Evolutionary conservation across 2,329 filamentous ascomycete genomes (phyloP), one percentile per base, ranked within the genome.

Genomic region (Furcasterigmium sp.): DNA sequence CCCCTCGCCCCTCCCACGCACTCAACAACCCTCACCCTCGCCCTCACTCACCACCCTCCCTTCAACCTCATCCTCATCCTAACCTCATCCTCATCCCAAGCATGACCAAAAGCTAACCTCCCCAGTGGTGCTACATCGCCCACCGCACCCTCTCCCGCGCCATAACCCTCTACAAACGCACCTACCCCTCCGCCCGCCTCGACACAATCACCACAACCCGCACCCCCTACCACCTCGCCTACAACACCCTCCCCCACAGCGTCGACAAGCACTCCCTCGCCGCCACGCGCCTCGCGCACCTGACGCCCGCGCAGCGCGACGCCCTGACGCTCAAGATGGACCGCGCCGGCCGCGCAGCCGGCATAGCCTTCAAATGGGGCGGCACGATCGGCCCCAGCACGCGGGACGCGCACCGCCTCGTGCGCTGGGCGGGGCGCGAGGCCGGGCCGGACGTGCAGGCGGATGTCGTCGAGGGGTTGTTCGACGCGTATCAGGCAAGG

Each of bases 111-210:
- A 34, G 10, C 23, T 26, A n/a, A n/a, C 20, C 21, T 5, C 3
- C 14, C 4, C 3, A 60, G 49, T 60, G 62, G 64, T 68, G 67
- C 53, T 68, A 65, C 49, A 64, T 70, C 21, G 64, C 60, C 44
- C 62, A 67, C 20, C 58, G 58, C 20, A 59, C 54, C 20, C 57
- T 70, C 2, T 58, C 67, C 25, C 51, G 46, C 41, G 62, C 65
- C 37, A 67, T 69, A 25, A 34, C 50, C 0, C 53, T 70, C 0
- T 67, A 64, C 51, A 55, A 60, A 18, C 66, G 63, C 41, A 65
- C 60, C 2, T 68, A 68, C 42, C 65, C 65, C 0, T 58, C 56
- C 8, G 65, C 59, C 5, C 56, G 52, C 11, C 43, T 54, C 5
- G 64, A 68, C 39, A 49, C 43, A 1, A 67, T 69, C 46, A 20